Evolutionary conservation across 345 rosid genomes (phyloP), one percentile per base, ranked within the genome.

Genomic region (Barbarea vulgaris): DNA sequence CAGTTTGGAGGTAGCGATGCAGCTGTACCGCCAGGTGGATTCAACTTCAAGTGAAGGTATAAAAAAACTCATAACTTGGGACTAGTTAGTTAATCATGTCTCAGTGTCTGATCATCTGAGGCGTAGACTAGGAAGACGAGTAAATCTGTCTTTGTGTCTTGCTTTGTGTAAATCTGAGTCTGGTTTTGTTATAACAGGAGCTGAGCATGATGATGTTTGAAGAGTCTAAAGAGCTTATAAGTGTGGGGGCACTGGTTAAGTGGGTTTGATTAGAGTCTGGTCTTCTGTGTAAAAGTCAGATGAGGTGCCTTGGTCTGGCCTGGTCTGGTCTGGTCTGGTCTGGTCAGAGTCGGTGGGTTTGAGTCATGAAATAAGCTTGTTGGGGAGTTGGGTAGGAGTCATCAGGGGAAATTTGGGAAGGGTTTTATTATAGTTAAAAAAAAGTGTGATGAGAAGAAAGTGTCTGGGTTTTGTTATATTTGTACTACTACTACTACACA

Each of bases 1-100:
- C 84, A 75, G 72, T 91, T 91, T 66, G 92, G 92, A 17, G 85
- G 82, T 36, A 87, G 70, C 54, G 86, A 80, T 59, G 84, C 83
- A 51, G 67, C 84, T 14, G 82, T 84, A 77, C 94, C 94, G 2
- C 85, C 92, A 50, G 94, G 94, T 65, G 97, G 97, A 85, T 91
- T 91, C 83, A 91, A 79, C 79, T 88, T 91, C 87, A 75, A 87
- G 78, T 90, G 83, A 83, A 86, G 83, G 86, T 84, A 78, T 41
- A 3, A 41, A 56, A 41, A 14, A 39, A 39, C 27, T 53, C 63
- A 52, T 10, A 33, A 22, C 57, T 30, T 6, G 42, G 37, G 30
- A 42, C 58, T 24, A 18, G 6, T 15, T 24, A 18, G 6, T 15
- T 18, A n/a, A 68, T 34, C 36, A 30, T 59, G 62, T 68, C 74